Evolutionary conservation across 306 rosid species (phyloP).

Genomic region (Canavalia gladiata): DNA sequence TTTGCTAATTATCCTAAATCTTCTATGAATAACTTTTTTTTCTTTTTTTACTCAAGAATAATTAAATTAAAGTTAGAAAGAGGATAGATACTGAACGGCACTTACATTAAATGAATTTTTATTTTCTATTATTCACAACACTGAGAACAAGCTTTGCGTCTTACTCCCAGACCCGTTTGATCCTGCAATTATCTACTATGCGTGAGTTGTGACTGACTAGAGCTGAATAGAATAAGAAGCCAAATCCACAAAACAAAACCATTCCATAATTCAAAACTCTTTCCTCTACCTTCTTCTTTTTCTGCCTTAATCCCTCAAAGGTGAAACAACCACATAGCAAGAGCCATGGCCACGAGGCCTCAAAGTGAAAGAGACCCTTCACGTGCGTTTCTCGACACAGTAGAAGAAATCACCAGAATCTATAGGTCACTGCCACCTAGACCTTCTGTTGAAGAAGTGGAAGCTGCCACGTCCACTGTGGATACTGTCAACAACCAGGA

Average conservation of each 20-base stretch:
- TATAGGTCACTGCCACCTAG: constrained; percentile 84
- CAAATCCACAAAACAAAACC: constrained; percentile 7
- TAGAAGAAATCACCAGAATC: constrained; percentile 68
- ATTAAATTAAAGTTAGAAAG: too few relatives aligned
- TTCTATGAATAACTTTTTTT: too few relatives aligned
- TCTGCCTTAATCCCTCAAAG: neutral
- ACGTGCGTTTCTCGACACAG: constrained; percentile 56
- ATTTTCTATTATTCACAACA: too few relatives aligned
- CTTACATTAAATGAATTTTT: too few relatives aligned
- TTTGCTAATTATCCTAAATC: too few relatives aligned
- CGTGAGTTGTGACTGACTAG: too few relatives aligned
- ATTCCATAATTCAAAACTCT: neutral
- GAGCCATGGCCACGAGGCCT: constrained; percentile 61
- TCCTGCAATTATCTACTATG: too few relatives aligned
- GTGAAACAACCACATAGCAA: neutral
- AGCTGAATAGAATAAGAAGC: neutral
- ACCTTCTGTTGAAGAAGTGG: constrained; percentile 80
- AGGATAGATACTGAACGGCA: too few relatives aligned
- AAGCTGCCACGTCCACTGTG: constrained; percentile 74
- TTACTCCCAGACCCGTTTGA: too few relatives aligned
- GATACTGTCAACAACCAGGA: constrained; percentile 73
- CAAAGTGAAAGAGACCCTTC: constrained; percentile 49
- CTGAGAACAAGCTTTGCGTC: too few relatives aligned
- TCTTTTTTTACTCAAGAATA: too few relatives aligned
- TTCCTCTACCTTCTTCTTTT: neutral